Evolutionary conservation across 768 basidiomycete genomes (phyloP), one percentile per base, ranked within the genome.

Genomic region (Boletus bicolor): DNA sequence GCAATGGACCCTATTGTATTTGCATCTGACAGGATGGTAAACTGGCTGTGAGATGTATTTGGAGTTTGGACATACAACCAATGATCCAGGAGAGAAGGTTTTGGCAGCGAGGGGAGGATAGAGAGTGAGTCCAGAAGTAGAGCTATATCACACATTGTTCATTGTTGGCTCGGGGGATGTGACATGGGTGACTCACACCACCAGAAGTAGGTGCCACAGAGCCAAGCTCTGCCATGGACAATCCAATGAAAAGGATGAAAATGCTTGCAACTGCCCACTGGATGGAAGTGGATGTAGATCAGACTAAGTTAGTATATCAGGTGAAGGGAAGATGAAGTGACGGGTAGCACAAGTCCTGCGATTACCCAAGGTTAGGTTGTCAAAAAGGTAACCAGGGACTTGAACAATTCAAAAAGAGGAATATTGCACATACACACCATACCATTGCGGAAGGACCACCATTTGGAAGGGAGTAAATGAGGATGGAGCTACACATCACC

Each of bases 81-180:
- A 87, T 85, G 35, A 87, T 75, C 86, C 86, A 87, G 8, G 81
- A 78, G 17, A 87, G 77, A 7, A 88, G 68, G 55, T 82, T 82
- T 21, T 81, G 73, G 69, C 79, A 87, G 35, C 78, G 68, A 8
- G 81, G 81, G 5, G 82, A 79, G 0, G 82, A 80, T 4, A 83
- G 67, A 0, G 76, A 77, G 57, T 85, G 79, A 0, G 87, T 84
- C 85, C 87, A 88, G 61, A 82, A 88, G 63, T 87, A 86, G 17
- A 85, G 73, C 78, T 84, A 42, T 39, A 30, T 36, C 34, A 41
- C 3, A 10, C 9, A 28, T 48, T 26, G 15, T 46, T 36, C 21
- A 19, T 30, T 1, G 0, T 28, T 10, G 17, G 4, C 5, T 1
- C 0, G 7, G 35, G 11, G 30, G 41, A 26, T 24, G 34, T 24